Conservation (phyloP, 345 rosid genomes). For the Murraya paniculata region DNA sequence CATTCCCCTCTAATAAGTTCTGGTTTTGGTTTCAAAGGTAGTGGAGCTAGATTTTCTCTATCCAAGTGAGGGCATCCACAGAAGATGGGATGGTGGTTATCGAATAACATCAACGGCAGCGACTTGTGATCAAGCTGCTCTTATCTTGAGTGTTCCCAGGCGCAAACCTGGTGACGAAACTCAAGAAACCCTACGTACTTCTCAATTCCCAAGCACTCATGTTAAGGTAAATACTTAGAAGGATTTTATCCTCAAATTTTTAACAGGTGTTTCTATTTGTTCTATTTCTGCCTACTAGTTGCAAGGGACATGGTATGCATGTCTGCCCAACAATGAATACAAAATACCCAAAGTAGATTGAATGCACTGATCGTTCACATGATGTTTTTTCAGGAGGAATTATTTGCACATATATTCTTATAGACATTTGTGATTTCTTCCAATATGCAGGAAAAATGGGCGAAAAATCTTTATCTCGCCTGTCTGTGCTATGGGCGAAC, state of each 20-base stretch:
- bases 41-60: slow-evolving; percentile 98
- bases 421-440: neutral
- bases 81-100: slow-evolving; percentile 91
- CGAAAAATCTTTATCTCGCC: slow-evolving; percentile 75
- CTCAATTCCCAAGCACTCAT: slow-evolving; percentile 93
- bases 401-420: too few relatives aligned
- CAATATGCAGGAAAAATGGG: slow-evolving; percentile 75
- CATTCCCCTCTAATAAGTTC: neutral
- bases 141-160: slow-evolving; percentile 80
- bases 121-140: slow-evolving; percentile 88
- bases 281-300: neutral
- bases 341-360: neutral
- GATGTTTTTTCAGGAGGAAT: too few relatives aligned
- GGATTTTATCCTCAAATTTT: neutral
- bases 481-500: slow-evolving; percentile 79
- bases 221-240: slow-evolving; percentile 61
- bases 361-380: neutral
- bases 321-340: neutral
- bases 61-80: slow-evolving; percentile 98
- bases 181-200: slow-evolving; percentile 92
- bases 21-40: slow-evolving; percentile 41
- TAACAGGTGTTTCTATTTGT: neutral
- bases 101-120: slow-evolving; percentile 96
- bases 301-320: neutral
- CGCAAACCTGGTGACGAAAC: slow-evolving; percentile 86